Evolutionary conservation across 768 basidiomycete genomes (phyloP), one percentile per base, ranked within the genome.

Genomic region (Steccherinum ochraceum): DNA sequence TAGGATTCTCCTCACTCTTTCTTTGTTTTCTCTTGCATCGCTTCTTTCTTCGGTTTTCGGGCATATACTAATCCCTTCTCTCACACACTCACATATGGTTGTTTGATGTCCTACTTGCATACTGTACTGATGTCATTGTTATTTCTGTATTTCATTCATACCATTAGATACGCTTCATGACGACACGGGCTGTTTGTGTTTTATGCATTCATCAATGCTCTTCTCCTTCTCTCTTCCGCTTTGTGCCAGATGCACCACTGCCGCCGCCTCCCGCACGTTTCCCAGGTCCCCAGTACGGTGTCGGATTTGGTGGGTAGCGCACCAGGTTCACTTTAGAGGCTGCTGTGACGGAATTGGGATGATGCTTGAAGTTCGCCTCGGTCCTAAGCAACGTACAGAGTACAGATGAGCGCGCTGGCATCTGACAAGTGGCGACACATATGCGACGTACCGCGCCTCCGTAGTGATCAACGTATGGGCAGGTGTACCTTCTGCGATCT

Each of bases 221-320:
- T 12, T 60, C 64, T 19, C 52, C 57, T 23, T 66, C 64, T 16
- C 74, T 65, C 56, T 77, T 79, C 45, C 75, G 66, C 63, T 78
- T 69, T 20, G 57, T 61, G 42, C 52, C 49, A 23, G 53, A 35
- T 5, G 44, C 56, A 12, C 50, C 40, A n/a, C n/a, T n/a, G 1
- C 24, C 39, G n/a, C 69, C 67, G 21, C 66, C 64, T 19, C 61
- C 69, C 3, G 87, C 86, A 60, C 76, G 85, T 48, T 77, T 75
- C 13, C 80, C 88, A 0, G 95, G 96, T 0, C 95, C 95, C 96
- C 96, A 99, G 64, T 96, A 77, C 2, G 82, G 76, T n/a, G 81
- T 76, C 3, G 95, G 96, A 62, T 96, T 97, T 54, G 81, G 79
- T 65, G 95, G 93, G 67, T 94, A 96, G 35, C 92, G 76, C 1